Evolutionary conservation across 345 rosid genomes (phyloP).

Genomic region (Syzygium grande): DNA sequence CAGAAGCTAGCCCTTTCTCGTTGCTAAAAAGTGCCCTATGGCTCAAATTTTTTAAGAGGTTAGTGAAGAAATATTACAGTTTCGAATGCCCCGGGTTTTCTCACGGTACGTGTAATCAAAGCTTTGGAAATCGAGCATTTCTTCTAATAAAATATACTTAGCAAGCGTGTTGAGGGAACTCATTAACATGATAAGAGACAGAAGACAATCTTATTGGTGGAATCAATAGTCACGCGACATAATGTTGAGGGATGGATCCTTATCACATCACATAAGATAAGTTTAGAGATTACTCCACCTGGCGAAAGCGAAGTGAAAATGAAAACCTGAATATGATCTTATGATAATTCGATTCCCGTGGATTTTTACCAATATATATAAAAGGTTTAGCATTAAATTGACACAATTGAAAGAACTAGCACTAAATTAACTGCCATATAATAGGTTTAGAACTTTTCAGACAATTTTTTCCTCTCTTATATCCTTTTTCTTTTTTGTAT

Average conservation of each 20-base stretch:
- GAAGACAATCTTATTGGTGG: not conserved
- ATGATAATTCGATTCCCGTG: not conserved
- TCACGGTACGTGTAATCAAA: not conserved
- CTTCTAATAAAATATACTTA: not conserved
- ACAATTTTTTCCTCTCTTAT: not conserved
- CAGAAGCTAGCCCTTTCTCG: not conserved
- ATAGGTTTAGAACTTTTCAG: not conserved
- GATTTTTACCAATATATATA: not conserved
- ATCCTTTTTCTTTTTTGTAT: not conserved
- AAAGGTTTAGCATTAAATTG: not conserved
- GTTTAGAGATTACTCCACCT: not conserved
- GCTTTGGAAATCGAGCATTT: not conserved
- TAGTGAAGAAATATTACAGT: not conserved
- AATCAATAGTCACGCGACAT: not conserved
- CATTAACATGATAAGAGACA: not conserved
- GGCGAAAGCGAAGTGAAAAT: not conserved
- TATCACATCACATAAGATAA: not conserved
- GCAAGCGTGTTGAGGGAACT: not conserved
- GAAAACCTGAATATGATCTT: not conserved
- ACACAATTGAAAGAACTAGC: not conserved
- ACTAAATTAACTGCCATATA: fast-evolving
- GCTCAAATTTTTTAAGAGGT: not conserved
- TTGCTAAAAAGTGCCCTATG: not conserved
- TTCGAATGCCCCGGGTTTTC: not conserved
- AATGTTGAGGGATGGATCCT: not conserved